Evolutionary conservation across 2,329 filamentous ascomycete species (phyloP).

Genomic region (Parastagonospora nodorum): DNA sequence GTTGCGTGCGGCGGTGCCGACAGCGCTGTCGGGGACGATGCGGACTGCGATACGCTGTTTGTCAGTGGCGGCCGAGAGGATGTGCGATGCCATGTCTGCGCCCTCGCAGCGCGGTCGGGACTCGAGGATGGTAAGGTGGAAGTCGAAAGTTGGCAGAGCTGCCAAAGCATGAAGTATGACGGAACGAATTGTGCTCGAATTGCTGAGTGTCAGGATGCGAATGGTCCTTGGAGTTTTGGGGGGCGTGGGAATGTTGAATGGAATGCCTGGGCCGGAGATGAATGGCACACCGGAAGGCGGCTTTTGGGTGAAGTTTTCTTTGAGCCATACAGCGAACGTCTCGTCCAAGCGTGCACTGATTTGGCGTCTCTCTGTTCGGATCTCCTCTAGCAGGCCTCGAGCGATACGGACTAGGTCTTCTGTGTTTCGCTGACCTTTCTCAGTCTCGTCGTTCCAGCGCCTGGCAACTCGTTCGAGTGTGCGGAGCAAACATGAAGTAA

Average conservation of each 20-base stretch:
- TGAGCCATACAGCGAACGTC: conserved; percentile 12
- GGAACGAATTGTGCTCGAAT: conserved; percentile 64
- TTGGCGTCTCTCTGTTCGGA: conserved; percentile 8
- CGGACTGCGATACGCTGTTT: conserved; percentile 48
- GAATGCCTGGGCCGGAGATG: background rate
- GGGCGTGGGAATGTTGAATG: background rate
- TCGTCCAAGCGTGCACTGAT: conserved; percentile 1
- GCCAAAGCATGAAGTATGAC: conserved; percentile 53
- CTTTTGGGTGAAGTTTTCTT: background rate
- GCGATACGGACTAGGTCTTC: conserved; percentile 1
- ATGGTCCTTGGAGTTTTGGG: background rate
- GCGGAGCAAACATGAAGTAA: conserved; percentile 57
- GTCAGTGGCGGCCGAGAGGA: conserved; percentile 31
- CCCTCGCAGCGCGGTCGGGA: conserved; percentile 71
- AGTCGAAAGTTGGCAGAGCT: conserved; percentile 35
- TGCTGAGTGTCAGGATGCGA: conserved; percentile 35
- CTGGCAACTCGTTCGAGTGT: conserved; percentile 43
- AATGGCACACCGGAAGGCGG: background rate
- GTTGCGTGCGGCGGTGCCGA: conserved; percentile 57
- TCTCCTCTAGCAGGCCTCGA: background rate
- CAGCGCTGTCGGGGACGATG: conserved; percentile 65
- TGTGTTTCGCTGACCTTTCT: background rate
- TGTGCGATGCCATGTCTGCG: conserved; percentile 58
- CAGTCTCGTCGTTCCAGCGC: conserved; percentile 9
- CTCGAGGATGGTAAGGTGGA: conserved; percentile 67